Percentiles rank a stretch among this genome's conserved stretches.
Evolutionary conservation across 768 basidiomycete genomes (phyloP).

Genomic region (Tylopilus sp.): DNA sequence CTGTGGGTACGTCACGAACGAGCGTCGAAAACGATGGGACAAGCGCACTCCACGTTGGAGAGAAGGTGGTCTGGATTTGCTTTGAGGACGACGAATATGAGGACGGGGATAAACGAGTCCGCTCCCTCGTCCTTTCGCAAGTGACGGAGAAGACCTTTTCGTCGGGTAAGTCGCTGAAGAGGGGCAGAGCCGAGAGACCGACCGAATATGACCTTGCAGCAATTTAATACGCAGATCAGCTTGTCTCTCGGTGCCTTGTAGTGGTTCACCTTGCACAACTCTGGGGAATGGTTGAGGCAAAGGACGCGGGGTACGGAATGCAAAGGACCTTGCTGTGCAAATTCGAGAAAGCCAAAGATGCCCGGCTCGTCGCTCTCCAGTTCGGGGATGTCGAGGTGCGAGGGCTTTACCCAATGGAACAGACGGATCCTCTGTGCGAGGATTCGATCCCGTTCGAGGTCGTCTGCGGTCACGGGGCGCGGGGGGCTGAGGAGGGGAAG

Average conservation of each 20-base stretch:
- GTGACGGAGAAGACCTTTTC: slow-evolving; percentile 83
- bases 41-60: slow-evolving; percentile 88
- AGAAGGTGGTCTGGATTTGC: slow-evolving; percentile 92
- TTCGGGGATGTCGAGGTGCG: slow-evolving; percentile 87
- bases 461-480: slow-evolving; percentile 85
- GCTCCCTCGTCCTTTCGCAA: slow-evolving; percentile 81
- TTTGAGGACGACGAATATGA: slow-evolving; percentile 91
- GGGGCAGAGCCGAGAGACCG: slow-evolving; percentile 27
- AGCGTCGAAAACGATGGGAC: background rate
- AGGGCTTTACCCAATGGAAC: slow-evolving; percentile 86
- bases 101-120: slow-evolving; percentile 90
- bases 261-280: slow-evolving; percentile 94
- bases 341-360: slow-evolving; percentile 75
- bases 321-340: slow-evolving; percentile 77
- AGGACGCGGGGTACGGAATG: background rate
- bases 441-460: slow-evolving; percentile 93
- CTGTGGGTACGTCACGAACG: slow-evolving; percentile 36
- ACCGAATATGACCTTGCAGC: slow-evolving; percentile 99
- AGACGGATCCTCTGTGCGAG: slow-evolving; percentile 85
- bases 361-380: slow-evolving; percentile 51
- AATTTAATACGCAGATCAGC: slow-evolving; percentile 94
- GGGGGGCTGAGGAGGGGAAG: slow-evolving; percentile 62
- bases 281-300: slow-evolving; percentile 36
- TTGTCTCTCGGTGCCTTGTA: slow-evolving; percentile 99
- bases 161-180: background rate